These are phyloP conservation scores for Calocera viscosa DNA, from an alignment of 768 basidiomycete genomes.

Conservation along the genomic window DNA sequence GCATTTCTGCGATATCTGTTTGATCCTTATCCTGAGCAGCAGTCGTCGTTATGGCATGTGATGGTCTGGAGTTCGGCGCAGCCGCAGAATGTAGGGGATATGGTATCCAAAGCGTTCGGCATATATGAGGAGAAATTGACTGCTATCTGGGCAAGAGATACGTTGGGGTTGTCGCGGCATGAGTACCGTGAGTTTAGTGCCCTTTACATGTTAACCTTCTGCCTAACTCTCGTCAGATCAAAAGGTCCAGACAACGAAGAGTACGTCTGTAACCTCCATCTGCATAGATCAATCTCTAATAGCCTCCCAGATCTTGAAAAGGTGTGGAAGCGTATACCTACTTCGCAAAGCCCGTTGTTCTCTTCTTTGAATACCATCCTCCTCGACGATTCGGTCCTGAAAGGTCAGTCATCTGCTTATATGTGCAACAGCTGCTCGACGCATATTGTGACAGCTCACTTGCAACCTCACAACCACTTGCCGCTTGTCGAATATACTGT, in stretches of 20 bases:
- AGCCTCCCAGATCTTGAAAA: constrained; percentile 40
- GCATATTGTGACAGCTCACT: constrained; percentile 31
- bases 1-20: constrained; percentile 14
- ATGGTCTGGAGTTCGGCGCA: constrained; percentile 88
- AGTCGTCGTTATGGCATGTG: constrained; percentile 30
- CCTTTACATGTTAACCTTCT: not conserved
- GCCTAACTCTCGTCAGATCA: constrained; percentile 25
- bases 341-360: constrained; percentile 20
- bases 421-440: no score
- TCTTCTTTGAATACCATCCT: constrained; percentile 39
- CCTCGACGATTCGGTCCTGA: constrained; percentile 41
- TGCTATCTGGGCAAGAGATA: constrained; percentile 66
- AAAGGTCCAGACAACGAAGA: constrained; percentile 50
- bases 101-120: constrained; percentile 55
- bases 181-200: constrained; percentile 50
- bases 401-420: no score
- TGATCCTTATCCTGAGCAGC: constrained; percentile 7
- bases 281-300: not conserved
- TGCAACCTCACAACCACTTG: constrained; percentile 74
- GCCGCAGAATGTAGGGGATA: constrained; percentile 61
- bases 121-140: constrained; percentile 25
- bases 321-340: constrained; percentile 44
- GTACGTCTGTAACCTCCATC: not conserved
- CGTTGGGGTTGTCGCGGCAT: constrained; percentile 46
- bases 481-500: constrained; percentile 57